Base-by-base conservation (phyloP, 805 yeast species). In the Saccharomycopsis olivae region DNA sequence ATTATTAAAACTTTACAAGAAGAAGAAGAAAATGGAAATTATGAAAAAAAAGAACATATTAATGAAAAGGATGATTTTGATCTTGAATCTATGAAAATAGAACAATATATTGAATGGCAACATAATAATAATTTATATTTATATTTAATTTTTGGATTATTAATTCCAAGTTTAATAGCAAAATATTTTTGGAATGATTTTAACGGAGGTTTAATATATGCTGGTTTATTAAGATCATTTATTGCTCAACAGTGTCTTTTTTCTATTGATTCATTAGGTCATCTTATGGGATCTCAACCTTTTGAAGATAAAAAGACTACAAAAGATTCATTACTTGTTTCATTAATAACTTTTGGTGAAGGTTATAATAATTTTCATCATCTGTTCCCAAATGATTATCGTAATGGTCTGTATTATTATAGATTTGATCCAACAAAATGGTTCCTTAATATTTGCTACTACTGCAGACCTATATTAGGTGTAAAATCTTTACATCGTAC, bases 281-380 rank as follows among this genome's bases (percentile, higher is more conserved):
- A 88, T 61, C 66, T 70, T 49, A 62, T 79, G 28, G 88, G 88
- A 5, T 70, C 77, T 23, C 77, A 80, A 49, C 82, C 94, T 0
- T 79, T 72, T 56, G 83, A 77, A 51, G 83, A 75, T 56, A 71
- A 75, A 34, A 80, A 81, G 51, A 73, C 94, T 43, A 89, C 75
- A 51, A 69, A 71, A 54, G 83, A 74, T 65, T 46, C 52, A 3
- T 35, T 77, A 14, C 56, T 73, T 35, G 69, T 77, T 19, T 76
- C 77, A 17, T 54, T 75, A 13, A 65, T 84, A 13, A 80, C 95
- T 0, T 76, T 81, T 54, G 97, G 97, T 10, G 96, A 88, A 61
- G 89, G 94, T 4, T 76, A 76, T 60, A 94, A 86, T 59, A 88
- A 87, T 61, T 89, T 82, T 64, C 97, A 88, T 62, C 96, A 89